Conservation (phyloP, 805 yeast genomes). For the Candida suzukii region DNA sequence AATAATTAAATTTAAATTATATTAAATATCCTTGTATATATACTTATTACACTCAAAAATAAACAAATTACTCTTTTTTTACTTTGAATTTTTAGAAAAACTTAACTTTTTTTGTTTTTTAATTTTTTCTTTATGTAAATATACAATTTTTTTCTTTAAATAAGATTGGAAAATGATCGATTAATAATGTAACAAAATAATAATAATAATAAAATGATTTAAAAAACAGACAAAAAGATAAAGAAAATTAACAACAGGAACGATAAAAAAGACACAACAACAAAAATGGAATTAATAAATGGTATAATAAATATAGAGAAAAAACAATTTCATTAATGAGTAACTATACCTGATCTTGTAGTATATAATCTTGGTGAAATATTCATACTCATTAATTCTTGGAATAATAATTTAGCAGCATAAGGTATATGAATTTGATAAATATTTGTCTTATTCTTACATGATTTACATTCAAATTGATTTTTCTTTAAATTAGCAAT, state of each 20-base stretch:
- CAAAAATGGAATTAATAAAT: neutral
- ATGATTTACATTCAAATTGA: constrained; percentile 97
- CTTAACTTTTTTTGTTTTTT: neutral
- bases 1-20: neutral
- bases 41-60: neutral
- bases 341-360: constrained; percentile 36
- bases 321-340: neutral
- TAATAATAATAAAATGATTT: neutral
- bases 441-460: constrained; percentile 97
- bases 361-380: constrained; percentile 95
- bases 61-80: neutral
- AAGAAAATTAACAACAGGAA: neutral
- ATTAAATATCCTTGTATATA: neutral
- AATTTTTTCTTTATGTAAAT: neutral
- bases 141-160: neutral
- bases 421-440: constrained; percentile 97
- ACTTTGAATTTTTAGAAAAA: neutral
- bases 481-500: constrained; percentile 96
- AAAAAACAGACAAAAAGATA: neutral
- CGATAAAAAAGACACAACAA: neutral
- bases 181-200: neutral
- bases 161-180: neutral
- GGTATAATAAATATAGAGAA: neutral
- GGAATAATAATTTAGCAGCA: constrained; percentile 97
- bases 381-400: constrained; percentile 99